Evolutionary conservation across 164 flowering plant genomes (phyloP), one percentile per base, ranked within the genome.

Genomic region (Berberis thunbergii): DNA sequence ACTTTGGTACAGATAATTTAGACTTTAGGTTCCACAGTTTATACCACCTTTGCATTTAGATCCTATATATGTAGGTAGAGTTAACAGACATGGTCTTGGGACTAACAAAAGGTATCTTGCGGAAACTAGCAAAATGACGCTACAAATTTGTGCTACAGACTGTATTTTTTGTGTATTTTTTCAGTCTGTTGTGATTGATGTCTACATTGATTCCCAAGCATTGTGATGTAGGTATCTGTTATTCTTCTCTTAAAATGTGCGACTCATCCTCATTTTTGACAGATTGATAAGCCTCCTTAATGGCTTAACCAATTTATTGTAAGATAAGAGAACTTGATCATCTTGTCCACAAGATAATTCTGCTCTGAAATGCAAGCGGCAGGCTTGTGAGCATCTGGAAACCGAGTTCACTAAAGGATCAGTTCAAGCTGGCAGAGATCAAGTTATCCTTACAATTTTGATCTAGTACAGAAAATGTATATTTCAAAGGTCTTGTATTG

Each of bases 201-300:
- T 46, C 49, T 46, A 46, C 49, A 8, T 46, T 4, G 49, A 46
- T 4, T 4, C 49, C 4, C 8, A 0, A 4, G 49, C 6, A 4
- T 8, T 46, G 49, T 46, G 49, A 46, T 46, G 4, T 46, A 46
- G 49, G 4, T 46, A 4, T 46, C 6, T 46, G 49, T 8, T 4
- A 46, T 46, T 46, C 49, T 4, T 46, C 49, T 46, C 49, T 4
- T 46, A 46, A 46, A 0, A 46, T 46, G 49, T 46, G 49, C 8
- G 6, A 2, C 48, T 52, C 13, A 3, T 10, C 49, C 65, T 41
- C 13, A 43, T 7, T 63, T 26, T 41, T 62, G 41, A 65, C 76
- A 72, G 76, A 43, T 75, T 60, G 59, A 55, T 50, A 48, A 53
- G 46, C 67, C 65, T 46, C 76, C 26, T 26, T 26, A 41, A 26